Percentiles rank a stretch among this genome's conserved stretches.
Conservation (phyloP, 352 stramenopile genomes). For the Phytophthora capsici region DNA sequence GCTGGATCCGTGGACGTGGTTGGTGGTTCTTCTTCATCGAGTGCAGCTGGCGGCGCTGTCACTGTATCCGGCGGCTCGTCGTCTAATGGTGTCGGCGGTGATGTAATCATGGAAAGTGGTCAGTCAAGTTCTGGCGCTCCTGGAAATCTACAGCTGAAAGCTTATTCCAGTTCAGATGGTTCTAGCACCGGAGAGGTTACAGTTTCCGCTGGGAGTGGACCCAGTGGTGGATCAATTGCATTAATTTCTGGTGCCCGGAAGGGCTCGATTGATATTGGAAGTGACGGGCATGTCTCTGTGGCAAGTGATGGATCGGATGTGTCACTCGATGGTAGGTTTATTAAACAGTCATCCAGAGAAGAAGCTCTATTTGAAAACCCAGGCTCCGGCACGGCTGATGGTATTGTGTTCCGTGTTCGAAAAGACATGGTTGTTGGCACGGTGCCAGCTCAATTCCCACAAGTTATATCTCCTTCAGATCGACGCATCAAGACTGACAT, state of each 20-base stretch:
- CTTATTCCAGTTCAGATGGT: conserved; percentile 6
- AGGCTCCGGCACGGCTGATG: conserved; percentile 31
- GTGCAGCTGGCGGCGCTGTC: conserved; percentile 19
- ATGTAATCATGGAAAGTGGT: conserved; percentile 26
- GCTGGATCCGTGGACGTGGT: conserved; percentile 17
- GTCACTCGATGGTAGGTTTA: conserved; percentile 25
- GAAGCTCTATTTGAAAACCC: conserved; percentile 33
- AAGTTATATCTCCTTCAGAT: conserved; percentile 91
- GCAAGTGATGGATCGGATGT: conserved; percentile 19
- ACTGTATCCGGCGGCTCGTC: conserved; percentile 29
- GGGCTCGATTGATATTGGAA: conserved; percentile 26
- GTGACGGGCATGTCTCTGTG: conserved; percentile 23
- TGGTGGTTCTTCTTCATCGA: conserved; percentile 26
- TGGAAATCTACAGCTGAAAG: conserved; percentile 18
- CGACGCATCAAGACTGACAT: conserved; percentile 93
- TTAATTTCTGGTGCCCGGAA: conserved; percentile 30
- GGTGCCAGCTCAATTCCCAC: conserved; percentile 86
- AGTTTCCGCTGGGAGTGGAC: conserved; percentile 19
- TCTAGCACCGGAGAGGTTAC: conserved; percentile 10
- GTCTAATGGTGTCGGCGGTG: conserved; percentile 23
- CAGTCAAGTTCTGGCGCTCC: background rate
- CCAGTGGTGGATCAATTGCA: conserved; percentile 31
- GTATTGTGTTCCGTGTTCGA: conserved; percentile 48
- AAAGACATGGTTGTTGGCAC: conserved; percentile 54
- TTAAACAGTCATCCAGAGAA: conserved; percentile 25